Conservation (phyloP, 176 grass and related monocot species). For the Triticum monococcum region DNA sequence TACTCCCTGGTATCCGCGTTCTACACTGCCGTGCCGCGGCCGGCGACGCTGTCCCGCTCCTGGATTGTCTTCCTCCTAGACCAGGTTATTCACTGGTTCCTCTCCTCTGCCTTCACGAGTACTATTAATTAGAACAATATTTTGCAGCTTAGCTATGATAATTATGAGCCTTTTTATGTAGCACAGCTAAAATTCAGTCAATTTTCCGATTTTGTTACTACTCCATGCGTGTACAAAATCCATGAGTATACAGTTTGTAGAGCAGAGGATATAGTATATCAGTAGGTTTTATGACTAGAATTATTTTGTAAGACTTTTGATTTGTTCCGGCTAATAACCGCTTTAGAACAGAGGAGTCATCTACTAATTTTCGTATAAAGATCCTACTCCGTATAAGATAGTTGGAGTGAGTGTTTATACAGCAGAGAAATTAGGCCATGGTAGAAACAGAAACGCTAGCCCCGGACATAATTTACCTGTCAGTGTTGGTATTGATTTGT, state of each 20-base stretch:
- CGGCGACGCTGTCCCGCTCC: constrained; percentile 48
- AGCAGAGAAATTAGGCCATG: too few species aligned
- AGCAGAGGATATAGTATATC: not conserved
- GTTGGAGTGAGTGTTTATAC: too few species aligned
- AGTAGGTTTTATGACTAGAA: not conserved
- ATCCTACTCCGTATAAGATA: too few species aligned
- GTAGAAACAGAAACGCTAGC: too few species aligned
- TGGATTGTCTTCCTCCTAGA: constrained; percentile 92
- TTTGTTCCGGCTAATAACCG: not conserved
- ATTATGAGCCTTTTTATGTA: not conserved
- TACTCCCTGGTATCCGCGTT: constrained; percentile 78
- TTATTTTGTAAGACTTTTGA: not conserved
- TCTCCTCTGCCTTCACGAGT: not conserved
- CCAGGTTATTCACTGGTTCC: constrained; percentile 36
- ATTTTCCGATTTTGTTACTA: not conserved
- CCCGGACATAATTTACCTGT: too few species aligned
- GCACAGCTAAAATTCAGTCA: not conserved
- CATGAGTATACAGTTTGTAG: not conserved
- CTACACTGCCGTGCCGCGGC: constrained; percentile 58
- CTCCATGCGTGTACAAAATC: not conserved
- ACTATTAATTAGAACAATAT: not conserved
- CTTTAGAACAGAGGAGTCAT: not conserved
- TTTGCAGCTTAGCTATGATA: not conserved
- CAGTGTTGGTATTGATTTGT: too few species aligned
- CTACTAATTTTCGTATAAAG: too few species aligned